Conservation (phyloP, 495 filamentous ascomycete species). For the Xylaria palmicola region DNA sequence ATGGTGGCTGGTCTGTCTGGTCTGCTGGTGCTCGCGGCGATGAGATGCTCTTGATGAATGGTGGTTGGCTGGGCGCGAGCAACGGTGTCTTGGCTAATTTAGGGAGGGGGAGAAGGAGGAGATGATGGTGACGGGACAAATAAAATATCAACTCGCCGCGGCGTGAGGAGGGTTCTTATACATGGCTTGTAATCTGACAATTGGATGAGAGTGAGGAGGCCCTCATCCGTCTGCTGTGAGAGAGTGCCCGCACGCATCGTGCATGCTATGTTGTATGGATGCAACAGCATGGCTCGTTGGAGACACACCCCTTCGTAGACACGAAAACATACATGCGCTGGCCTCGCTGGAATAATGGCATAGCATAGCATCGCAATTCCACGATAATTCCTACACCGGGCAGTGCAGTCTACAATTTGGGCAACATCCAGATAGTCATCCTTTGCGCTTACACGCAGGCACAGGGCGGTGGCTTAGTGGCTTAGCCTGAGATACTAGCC, state of each 20-base stretch:
- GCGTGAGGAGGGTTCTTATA: neutral
- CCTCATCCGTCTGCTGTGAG: neutral
- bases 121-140: neutral
- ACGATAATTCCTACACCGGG: too few species aligned
- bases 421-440: too few species aligned
- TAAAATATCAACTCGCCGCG: neutral
- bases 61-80: too few species aligned
- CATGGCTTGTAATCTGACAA: too few species aligned
- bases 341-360: too few species aligned
- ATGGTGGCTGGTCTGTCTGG: constrained; percentile 5
- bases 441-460: too few species aligned
- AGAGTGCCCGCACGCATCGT: neutral
- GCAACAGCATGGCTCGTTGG: neutral
- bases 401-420: too few species aligned
- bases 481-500: too few species aligned
- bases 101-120: too few species aligned
- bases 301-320: neutral
- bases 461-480: too few species aligned
- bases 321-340: neutral
- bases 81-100: too few species aligned
- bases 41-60: neutral
- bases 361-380: too few species aligned
- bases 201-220: neutral
- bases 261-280: neutral
- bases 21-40: neutral